Conservation (phyloP, 257 asterid species). For the Nicotiana otophora region DNA sequence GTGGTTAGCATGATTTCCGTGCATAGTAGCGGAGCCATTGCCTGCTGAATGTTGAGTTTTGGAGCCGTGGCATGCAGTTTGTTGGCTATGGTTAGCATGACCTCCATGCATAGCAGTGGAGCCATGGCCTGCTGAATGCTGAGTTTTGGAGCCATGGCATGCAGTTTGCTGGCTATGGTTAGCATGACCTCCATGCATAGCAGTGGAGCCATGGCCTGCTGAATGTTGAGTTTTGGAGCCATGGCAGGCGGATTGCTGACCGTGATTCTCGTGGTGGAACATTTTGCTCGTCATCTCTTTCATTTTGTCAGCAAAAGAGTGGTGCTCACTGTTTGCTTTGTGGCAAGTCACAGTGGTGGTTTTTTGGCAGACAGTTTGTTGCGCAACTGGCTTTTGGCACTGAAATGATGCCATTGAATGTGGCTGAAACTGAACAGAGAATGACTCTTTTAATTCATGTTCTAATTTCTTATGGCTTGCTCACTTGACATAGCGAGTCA, state of each 20-base stretch:
- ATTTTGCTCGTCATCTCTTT: not conserved
- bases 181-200: not conserved
- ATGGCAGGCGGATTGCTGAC: constrained; percentile 4
- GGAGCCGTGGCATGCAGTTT: not conserved
- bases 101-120: not conserved
- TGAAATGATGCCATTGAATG: constrained; percentile 12
- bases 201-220: not conserved
- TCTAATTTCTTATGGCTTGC: constrained; percentile 1
- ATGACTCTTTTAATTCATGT: not conserved
- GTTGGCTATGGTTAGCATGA: not conserved
- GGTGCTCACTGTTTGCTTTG: constrained; percentile 6
- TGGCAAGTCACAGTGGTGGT: constrained; percentile 9
- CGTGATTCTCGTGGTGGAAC: constrained; percentile 1
- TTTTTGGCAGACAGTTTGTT: not conserved
- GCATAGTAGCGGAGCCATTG: not conserved
- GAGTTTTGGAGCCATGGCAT: not conserved
- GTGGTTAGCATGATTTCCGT: not conserved
- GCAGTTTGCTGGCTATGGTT: not conserved
- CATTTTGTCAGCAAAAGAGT: constrained; percentile 11
- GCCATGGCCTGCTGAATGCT: not conserved
- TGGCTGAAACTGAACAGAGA: not conserved
- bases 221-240: not conserved
- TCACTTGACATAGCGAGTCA: not conserved
- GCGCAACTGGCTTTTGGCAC: constrained; percentile 2
- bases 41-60: not conserved